Base-by-base conservation (phyloP, 2,329 filamentous ascomycete species). In the Curvularia lunata region DNA sequence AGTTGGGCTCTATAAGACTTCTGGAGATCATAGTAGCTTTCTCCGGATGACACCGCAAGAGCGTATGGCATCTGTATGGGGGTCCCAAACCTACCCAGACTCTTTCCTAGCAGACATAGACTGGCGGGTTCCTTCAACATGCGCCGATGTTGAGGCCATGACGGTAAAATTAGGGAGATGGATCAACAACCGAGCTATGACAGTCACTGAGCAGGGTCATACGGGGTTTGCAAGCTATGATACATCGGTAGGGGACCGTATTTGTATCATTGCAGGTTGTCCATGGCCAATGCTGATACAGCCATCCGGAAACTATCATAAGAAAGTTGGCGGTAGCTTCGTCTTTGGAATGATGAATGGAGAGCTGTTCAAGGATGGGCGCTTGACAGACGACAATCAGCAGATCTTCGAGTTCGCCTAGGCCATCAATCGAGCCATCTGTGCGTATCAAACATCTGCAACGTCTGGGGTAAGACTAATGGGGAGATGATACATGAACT, bases 31-130 rank as follows among this genome's bases (percentile, higher is more conserved):
- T 16, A 42, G 18, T 23, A n/a, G n/a, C 10, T 50, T 42, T 7
- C 23, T 30, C 9, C 6, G 19, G 18, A 50, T 50, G 38, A 42
- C 48, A 7, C 28, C 28, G 12, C 28, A 30, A 4, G 9, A 30
- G 12, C 28, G 28, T 30, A 30, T 30, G 28, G 8, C 8, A 30
- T 30, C 28, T 12, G 10, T 30, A 8, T 50, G 48, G 48, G 48
- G 48, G 7, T 21, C 25, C 13, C 25, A 32, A 23, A 34, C 18
- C n/a, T 41, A 42, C 13, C 38, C 48, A 12, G 37, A 30, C n/a
- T 27, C 25, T 42, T 43, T 51, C 25, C 18, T n/a, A 23, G 38
- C 27, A 42, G 48, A 51, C 10, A n/a, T 51, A 12, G 48, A 51
- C 2, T 51, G 27, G 38, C 18, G 23, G 13, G 18, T 51, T 25